Percentiles rank a stretch among this genome's conserved stretches.
Conservation (phyloP, 106 monocot species). For the Agapanthus africanus region DNA sequence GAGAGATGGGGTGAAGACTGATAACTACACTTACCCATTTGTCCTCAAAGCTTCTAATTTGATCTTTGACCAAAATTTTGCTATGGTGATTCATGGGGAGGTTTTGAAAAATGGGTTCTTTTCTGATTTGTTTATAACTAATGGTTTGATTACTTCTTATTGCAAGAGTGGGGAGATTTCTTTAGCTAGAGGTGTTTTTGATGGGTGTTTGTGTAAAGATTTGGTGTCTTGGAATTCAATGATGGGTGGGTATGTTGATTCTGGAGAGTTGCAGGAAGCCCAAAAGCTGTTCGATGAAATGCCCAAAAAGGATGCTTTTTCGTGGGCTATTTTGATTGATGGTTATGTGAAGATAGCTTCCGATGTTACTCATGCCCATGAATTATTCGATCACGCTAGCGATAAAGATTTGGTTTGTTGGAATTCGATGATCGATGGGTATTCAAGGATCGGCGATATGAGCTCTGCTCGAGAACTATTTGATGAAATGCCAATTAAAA, state of each 20-base stretch:
- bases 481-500: conserved; percentile 34
- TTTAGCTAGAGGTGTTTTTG: conserved; percentile 30
- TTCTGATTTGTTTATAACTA: conserved; percentile 21
- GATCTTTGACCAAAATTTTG: conserved; percentile 5
- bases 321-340: conserved; percentile 46
- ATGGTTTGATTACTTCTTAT: conserved; percentile 35
- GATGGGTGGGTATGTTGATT: conserved; percentile 25
- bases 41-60: conserved; percentile 33
- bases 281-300: conserved; percentile 50
- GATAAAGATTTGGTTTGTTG: conserved; percentile 34
- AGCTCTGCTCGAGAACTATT: conserved; percentile 34
- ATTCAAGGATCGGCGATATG: conserved; percentile 22
- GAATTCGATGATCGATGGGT: conserved; percentile 56
- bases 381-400: conserved; percentile 35
- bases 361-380: conserved; percentile 20
- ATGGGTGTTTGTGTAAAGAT: conserved; percentile 23
- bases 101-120: conserved; percentile 25
- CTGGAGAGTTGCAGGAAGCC: conserved; percentile 27
- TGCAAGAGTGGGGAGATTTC: conserved; percentile 18
- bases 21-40: conserved; percentile 45
- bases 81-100: conserved; percentile 27
- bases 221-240: conserved; percentile 58
- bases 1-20: conserved; percentile 10
- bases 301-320: conserved; percentile 41
- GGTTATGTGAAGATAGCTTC: conserved; percentile 36